Base-by-base conservation (phyloP, 2,329 filamentous ascomycete genomes). In the Knufia fluminis region DNA sequence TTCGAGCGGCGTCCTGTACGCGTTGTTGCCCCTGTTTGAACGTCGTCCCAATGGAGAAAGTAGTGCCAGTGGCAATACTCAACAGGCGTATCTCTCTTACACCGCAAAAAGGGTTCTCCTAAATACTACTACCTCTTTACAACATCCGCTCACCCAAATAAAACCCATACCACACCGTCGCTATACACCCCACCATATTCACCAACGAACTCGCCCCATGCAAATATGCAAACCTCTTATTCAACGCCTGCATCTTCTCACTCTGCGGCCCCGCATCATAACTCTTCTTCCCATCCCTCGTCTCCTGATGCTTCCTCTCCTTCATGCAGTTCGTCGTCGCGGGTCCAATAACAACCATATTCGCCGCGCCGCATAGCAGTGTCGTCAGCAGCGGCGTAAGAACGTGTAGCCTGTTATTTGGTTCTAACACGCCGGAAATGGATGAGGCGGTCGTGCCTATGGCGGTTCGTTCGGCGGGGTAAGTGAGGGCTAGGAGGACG, bases 221-320 rank as follows among this genome's bases (percentile, higher is more conserved):
- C 50, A 95, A 67, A 54, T 77, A 78, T 14, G 78, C 80, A 66
- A 97, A 97, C 55, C 73, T 75, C 69, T 81, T 85, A 72, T 91
- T 94, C 59, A 94, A 67, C 7, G 73, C 74, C 58, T 79, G 67
- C 90, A 97, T 96, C 70, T 91, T 86, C 58, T 82, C 75, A 3
- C 85, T 92, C 61, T 94, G 86, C 33, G 88, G 86, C 1, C 82
- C 77, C 46, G 78, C 71, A 56, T 94, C 88, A 61, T 85, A 86
- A 66, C 82, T 86, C 64, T 85, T 86, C 76, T 94, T 96, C 48
- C 88, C 88, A 64, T 96, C 91, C 60, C 83, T 81, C 54, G 84
- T 88, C 73, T 91, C 90, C 73, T 95, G 91, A 43, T 82, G 77
- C 61, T 85, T 85, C 61, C 89, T 75, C 66, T 86, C 73, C 56